These are phyloP conservation scores for Komagataella kurtzmanii DNA, from an alignment of 805 yeast genomes.

Conservation along the genomic window DNA sequence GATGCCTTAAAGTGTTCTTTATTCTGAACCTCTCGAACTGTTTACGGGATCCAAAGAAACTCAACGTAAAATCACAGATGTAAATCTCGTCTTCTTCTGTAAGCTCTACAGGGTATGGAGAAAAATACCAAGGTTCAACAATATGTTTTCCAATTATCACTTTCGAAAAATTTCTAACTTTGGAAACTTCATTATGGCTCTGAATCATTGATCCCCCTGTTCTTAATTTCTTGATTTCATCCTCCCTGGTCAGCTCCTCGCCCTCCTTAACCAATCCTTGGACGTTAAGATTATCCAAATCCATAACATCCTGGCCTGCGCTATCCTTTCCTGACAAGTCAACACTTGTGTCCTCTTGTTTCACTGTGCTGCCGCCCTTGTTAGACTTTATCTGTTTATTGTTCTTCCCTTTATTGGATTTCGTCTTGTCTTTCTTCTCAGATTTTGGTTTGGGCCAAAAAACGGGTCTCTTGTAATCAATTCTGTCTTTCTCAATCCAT, in stretches of 20 bases:
- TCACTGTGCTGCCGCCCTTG: conserved; percentile 15
- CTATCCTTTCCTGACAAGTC: conserved; percentile 13
- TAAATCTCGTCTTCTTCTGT: conserved; percentile 86
- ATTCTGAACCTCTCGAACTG: conserved; percentile 87
- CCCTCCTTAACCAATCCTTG: conserved; percentile 59
- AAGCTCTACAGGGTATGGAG: conserved; percentile 91
- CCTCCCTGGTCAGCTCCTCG: conserved; percentile 73
- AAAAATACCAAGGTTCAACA: conserved; percentile 98
- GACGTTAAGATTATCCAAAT: conserved; percentile 70
- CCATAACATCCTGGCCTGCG: conserved; percentile 47
- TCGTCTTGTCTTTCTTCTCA: conserved; percentile 27
- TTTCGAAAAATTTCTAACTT: conserved; percentile 71
- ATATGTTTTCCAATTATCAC: conserved; percentile 81
- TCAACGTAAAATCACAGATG: conserved; percentile 82
- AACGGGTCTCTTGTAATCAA: conserved; percentile 60
- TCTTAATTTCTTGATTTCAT: conserved; percentile 82
- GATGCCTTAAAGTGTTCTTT: conserved; percentile 84
- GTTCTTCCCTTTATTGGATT: conserved; percentile 20
- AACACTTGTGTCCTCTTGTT: conserved; percentile 12
- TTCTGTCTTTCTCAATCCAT: conserved; percentile 68
- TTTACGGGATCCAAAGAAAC: conserved; percentile 77
- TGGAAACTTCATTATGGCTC: conserved; percentile 70
- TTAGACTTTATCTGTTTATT: conserved; percentile 9
- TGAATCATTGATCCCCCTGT: conserved; percentile 98
- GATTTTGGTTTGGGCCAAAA: conserved; percentile 53